Conservation (phyloP, 2,329 filamentous ascomycete genomes). For the Aspergillus calidoustus region DNA sequence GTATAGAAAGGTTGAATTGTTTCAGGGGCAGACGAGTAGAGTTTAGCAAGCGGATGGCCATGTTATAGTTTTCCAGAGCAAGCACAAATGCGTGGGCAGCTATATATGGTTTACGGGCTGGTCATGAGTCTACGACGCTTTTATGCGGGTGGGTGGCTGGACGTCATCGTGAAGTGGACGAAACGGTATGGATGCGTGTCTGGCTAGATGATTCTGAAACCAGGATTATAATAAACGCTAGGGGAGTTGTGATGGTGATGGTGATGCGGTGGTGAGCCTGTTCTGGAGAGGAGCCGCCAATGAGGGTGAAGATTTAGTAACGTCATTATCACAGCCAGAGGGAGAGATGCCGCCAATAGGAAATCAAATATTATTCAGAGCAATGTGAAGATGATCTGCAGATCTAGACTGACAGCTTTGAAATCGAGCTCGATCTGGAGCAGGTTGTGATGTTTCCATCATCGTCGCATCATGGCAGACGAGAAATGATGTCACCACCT, state of each 20-base stretch:
- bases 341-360: background rate
- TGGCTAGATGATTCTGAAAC: no score
- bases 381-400: background rate
- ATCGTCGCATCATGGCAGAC: constrained; percentile 3
- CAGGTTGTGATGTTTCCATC: constrained; percentile 3
- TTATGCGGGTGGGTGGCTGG: background rate
- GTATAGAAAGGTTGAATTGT: background rate
- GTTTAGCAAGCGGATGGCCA: background rate
- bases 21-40: background rate
- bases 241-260: no score
- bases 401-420: constrained; percentile 7
- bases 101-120: background rate
- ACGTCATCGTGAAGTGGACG: constrained; percentile 2
- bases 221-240: no score
- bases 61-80: background rate
- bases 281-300: background rate
- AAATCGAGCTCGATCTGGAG: background rate
- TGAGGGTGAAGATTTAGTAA: background rate
- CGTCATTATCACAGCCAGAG: background rate
- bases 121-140: background rate
- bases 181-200: background rate
- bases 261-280: background rate
- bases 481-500: constrained; percentile 9
- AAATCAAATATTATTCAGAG: background rate
- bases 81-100: background rate